Evolutionary conservation across 176 grass and related monocot genomes (phyloP).

Genomic region (Bonia amplexicaulis): DNA sequence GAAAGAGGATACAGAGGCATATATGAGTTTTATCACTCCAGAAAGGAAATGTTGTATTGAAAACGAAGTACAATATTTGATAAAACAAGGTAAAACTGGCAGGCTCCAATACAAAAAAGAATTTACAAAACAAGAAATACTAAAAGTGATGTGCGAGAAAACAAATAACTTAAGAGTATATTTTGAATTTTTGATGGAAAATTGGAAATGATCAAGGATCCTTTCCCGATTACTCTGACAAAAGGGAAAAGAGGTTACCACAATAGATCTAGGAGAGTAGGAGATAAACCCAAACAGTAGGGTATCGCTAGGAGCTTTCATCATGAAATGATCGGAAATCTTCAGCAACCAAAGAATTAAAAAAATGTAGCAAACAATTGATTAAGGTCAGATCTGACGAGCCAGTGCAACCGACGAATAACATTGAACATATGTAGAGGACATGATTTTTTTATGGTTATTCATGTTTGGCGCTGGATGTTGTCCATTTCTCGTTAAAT

Average conservation of each 20-base stretch:
- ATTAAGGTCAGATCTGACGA: neutral
- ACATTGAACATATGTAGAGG: neutral
- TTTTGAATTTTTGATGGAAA: neutral
- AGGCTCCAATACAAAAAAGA: neutral
- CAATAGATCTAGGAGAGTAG: neutral
- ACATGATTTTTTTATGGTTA: neutral
- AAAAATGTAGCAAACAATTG: neutral
- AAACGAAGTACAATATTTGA: neutral
- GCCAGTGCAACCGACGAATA: neutral
- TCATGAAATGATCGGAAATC: neutral
- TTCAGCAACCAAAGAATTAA: neutral
- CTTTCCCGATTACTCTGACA: neutral
- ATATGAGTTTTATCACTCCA: neutral
- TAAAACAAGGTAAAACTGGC: neutral
- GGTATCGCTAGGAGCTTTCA: neutral
- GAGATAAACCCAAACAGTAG: neutral
- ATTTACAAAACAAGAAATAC: neutral
- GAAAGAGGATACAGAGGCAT: conserved; percentile 2
- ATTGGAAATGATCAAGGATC: neutral
- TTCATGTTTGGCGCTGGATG: neutral
- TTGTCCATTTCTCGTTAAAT: neutral
- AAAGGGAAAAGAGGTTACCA: neutral
- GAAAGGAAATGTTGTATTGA: neutral
- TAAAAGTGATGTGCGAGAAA: neutral
- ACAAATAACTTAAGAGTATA: neutral